Conservation (phyloP, 2,329 filamentous ascomycete genomes). For the Microcyclospora tardicrescens region DNA sequence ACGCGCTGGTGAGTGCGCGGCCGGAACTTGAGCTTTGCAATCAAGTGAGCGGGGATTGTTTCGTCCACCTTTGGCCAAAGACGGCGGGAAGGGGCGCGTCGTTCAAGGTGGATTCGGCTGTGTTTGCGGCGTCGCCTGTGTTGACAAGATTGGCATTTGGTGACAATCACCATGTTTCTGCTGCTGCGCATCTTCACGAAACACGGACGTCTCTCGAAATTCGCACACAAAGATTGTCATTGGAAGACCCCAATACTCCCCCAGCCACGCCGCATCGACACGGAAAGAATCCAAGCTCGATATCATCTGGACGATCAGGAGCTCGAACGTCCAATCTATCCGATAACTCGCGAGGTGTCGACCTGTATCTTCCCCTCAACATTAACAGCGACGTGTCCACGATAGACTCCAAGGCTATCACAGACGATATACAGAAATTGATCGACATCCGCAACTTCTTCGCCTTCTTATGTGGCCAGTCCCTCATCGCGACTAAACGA, state of each 20-base stretch:
- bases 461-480: conserved; percentile 49
- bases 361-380: conserved; percentile 47
- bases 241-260: conserved; percentile 18
- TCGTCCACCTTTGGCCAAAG: conserved; percentile 48
- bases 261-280: conserved; percentile 14
- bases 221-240: conserved; percentile 15
- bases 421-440: conserved; percentile 41
- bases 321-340: conserved; percentile 35
- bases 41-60: conserved; percentile 44
- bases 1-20: conserved; percentile 37
- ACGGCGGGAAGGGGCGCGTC: conserved; percentile 44
- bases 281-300: conserved; percentile 12
- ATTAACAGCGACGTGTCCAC: conserved; percentile 35
- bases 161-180: conserved; percentile 12
- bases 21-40: conserved; percentile 50
- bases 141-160: conserved; percentile 45
- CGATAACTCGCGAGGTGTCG: conserved; percentile 38
- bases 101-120: conserved; percentile 47
- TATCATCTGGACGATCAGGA: conserved; percentile 23
- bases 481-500: conserved; percentile 45
- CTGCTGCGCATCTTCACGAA: conserved; percentile 30
- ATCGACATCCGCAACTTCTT: conserved; percentile 51
- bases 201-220: conserved; percentile 19
- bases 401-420: neutral
- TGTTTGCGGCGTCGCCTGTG: conserved; percentile 44